These are phyloP conservation scores for Scutellaria galericulata DNA, from an alignment of 257 asterid genomes.

Conservation along the genomic window DNA sequence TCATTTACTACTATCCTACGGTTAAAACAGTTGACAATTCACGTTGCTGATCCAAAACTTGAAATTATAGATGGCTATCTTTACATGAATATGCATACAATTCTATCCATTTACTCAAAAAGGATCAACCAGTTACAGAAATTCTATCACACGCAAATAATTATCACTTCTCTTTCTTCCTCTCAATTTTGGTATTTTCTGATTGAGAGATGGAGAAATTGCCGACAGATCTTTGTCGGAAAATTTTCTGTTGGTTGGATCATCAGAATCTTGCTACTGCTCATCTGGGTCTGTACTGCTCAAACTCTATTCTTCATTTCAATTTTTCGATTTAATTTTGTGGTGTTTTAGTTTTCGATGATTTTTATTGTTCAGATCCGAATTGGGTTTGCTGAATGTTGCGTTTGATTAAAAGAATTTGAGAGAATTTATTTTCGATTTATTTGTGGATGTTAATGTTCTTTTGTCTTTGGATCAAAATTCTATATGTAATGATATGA, in stretches of 20 bases:
- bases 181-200: background rate
- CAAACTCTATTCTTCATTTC: slow-evolving; percentile 10
- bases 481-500: background rate
- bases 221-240: slow-evolving; percentile 67
- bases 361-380: slow-evolving; percentile 38
- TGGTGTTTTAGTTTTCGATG: slow-evolving; percentile 14
- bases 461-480: background rate
- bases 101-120: background rate
- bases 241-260: slow-evolving; percentile 67
- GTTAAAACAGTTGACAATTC: slow-evolving; percentile 30
- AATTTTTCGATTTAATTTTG: slow-evolving; percentile 18
- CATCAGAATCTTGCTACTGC: slow-evolving; percentile 82
- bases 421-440: background rate
- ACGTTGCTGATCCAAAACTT: slow-evolving; percentile 29
- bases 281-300: slow-evolving; percentile 59
- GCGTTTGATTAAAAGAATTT: too few relatives aligned
- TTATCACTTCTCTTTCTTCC: background rate
- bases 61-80: slow-evolving; percentile 19
- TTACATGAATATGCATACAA: background rate
- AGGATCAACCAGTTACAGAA: too few relatives aligned
- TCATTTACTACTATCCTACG: background rate
- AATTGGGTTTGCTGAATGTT: slow-evolving; percentile 23
- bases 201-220: slow-evolving; percentile 58
- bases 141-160: too few relatives aligned
- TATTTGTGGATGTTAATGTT: background rate